phyloP scores from a whole-genome alignment of 768 basidiomycete genomes.

The Tylopilus sp. region DNA sequence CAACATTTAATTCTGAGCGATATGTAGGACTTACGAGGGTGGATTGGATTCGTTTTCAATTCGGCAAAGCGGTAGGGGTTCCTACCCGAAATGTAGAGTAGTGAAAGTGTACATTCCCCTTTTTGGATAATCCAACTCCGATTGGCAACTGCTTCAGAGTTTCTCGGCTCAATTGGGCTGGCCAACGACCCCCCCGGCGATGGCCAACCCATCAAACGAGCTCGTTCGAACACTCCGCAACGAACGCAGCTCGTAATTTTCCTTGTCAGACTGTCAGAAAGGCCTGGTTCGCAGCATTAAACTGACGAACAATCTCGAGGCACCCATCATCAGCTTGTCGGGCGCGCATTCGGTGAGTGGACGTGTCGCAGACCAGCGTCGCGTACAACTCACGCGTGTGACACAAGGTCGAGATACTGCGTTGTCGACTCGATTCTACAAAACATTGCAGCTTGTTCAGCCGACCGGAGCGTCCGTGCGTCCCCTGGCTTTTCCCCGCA shows the following conservation, averaged over 20 bases:
- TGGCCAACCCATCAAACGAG: slow-evolving; percentile 61
- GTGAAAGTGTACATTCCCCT: too few species aligned
- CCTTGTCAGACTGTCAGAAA: slow-evolving; percentile 68
- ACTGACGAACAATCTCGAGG: slow-evolving; percentile 89
- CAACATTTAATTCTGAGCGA: too few species aligned
- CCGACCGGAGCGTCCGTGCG: slow-evolving; percentile 88
- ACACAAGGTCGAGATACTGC: slow-evolving; percentile 75
- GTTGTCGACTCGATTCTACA: slow-evolving; percentile 94
- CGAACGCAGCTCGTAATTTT: slow-evolving; percentile 74
- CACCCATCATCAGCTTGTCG: slow-evolving; percentile 88
- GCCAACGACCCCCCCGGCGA: slow-evolving; percentile 46
- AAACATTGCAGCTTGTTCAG: slow-evolving; percentile 88
- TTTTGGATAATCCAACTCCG: too few species aligned
- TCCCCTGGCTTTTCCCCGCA: slow-evolving; percentile 17
- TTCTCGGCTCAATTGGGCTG: too few species aligned
- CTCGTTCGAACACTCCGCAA: slow-evolving; percentile 47
- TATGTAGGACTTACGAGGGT: too few species aligned
- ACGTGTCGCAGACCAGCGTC: too few species aligned
- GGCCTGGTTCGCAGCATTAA: slow-evolving; percentile 82
- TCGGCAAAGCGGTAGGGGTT: too few species aligned
- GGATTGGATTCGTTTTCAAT: too few species aligned
- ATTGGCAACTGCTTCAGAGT: too few species aligned
- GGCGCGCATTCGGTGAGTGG: slow-evolving; percentile 80
- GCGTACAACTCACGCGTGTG: background rate
- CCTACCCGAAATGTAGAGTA: too few species aligned